Evolutionary conservation across 2,329 filamentous ascomycete species (phyloP).

Genomic region (Neocatenulostroma microsporum): DNA sequence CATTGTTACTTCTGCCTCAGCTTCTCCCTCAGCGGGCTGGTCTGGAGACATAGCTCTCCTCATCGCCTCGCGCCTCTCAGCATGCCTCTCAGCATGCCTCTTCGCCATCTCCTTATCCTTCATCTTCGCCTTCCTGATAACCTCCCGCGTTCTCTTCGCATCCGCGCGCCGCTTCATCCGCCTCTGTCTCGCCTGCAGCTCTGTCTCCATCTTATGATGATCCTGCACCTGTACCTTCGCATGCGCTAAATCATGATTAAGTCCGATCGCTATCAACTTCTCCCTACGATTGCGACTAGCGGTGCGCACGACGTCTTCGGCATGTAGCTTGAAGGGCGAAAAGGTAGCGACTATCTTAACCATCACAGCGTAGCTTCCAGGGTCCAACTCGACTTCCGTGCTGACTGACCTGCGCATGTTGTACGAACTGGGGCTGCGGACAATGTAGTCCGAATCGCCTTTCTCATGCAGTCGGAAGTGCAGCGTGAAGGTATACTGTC

Average conservation of each 20-base stretch:
- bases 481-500: conserved; percentile 2
- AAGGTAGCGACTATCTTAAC: conserved; percentile 1
- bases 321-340: neutral
- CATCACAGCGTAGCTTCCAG: conserved; percentile 2
- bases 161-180: conserved; percentile 1
- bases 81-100: neutral
- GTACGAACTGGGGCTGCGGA: conserved; percentile 4
- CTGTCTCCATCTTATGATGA: neutral
- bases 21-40: too few species aligned
- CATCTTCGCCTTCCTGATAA: neutral
- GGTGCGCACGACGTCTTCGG: conserved; percentile 1
- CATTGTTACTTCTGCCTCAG: neutral
- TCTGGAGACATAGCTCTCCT: neutral
- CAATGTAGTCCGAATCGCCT: conserved; percentile 2
- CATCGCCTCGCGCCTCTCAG: conserved; percentile 1
- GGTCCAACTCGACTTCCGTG: neutral
- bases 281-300: neutral
- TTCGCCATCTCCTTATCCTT: neutral
- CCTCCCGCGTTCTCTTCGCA: neutral
- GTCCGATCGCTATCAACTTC: conserved; percentile 1
- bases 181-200: neutral
- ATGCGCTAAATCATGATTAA: conserved; percentile 1
- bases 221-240: conserved; percentile 3
- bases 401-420: conserved; percentile 3
- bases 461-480: conserved; percentile 3